Percentiles rank a stretch among this genome's conserved stretches.
Conservation (phyloP, 495 filamentous ascomycete species). For the Ascodesmis nigricans region DNA sequence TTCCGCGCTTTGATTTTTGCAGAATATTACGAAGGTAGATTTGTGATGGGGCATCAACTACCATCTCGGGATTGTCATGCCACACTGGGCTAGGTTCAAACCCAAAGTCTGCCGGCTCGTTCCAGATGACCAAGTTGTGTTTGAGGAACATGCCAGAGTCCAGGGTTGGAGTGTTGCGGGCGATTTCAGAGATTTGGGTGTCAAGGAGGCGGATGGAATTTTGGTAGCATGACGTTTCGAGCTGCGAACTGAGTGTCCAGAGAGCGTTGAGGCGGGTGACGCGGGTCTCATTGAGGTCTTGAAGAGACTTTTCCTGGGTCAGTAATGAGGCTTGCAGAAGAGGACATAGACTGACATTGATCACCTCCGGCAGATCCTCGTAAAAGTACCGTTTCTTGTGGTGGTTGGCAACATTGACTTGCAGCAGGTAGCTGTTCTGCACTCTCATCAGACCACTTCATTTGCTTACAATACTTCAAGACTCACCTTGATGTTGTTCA, state of each 20-base stretch:
- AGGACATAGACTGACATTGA: conserved; percentile 42
- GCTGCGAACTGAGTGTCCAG: conserved; percentile 55
- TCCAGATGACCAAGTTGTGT: conserved; percentile 62
- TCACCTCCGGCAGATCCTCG: conserved; percentile 80
- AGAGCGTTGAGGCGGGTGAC: conserved; percentile 60
- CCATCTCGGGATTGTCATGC: conserved; percentile 77
- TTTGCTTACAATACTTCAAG: neutral
- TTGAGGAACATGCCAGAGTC: conserved; percentile 95
- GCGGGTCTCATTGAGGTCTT: conserved; percentile 79
- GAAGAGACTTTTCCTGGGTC: conserved; percentile 34
- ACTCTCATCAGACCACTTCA: conserved; percentile 1
- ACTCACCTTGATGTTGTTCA: conserved; percentile 72
- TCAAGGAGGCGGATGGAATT: conserved; percentile 47
- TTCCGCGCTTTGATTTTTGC: conserved; percentile 63
- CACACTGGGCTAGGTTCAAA: conserved; percentile 96
- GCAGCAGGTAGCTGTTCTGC: conserved; percentile 82
- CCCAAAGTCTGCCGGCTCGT: conserved; percentile 57
- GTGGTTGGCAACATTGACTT: conserved; percentile 87
- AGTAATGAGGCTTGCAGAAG: neutral
- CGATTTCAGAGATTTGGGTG: conserved; percentile 56
- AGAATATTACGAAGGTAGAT: conserved; percentile 80
- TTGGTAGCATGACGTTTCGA: conserved; percentile 54
- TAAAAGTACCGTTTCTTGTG: conserved; percentile 92
- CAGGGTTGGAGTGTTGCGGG: conserved; percentile 64
- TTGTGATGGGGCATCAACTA: conserved; percentile 63